Conservation (phyloP, 176 grass and related monocot genomes). For the Ananas comosus region DNA sequence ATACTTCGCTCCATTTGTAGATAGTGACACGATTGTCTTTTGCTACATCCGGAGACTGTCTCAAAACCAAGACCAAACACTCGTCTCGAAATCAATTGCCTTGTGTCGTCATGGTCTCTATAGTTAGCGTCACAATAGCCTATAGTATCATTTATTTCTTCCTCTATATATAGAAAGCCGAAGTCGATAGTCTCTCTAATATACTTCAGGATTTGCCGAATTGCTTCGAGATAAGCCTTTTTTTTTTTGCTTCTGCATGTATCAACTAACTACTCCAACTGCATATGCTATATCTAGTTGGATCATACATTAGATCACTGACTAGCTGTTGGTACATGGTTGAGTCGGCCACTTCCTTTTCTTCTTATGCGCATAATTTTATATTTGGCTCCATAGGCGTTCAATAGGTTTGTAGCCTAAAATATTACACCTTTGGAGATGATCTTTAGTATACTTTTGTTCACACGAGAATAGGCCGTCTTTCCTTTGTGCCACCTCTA, state of each 20-base stretch:
- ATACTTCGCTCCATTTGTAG: conserved; percentile 8
- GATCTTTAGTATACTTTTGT: too few species aligned
- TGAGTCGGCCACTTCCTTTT: conserved; percentile 2
- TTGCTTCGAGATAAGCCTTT: conserved; percentile 14
- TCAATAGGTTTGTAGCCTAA: too few species aligned
- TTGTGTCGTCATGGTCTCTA: conserved; percentile 5
- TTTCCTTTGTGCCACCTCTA: not conserved
- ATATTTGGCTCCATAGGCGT: too few species aligned
- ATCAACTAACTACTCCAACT: not conserved
- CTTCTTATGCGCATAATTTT: not conserved
- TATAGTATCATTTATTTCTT: not conserved
- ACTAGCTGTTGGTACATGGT: conserved; percentile 16
- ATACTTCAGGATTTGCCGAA: not conserved
- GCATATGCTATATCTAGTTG: not conserved
- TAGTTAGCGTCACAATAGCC: conserved; percentile 8
- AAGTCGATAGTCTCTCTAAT: conserved; percentile 6
- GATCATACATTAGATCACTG: conserved; percentile 1
- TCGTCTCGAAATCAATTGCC: not conserved
- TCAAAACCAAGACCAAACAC: not conserved
- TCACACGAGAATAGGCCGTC: not conserved
- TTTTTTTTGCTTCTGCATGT: conserved; percentile 14
- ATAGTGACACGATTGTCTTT: conserved; percentile 14
- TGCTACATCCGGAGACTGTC: conserved; percentile 6
- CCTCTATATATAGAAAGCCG: not conserved
- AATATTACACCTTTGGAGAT: too few species aligned